phyloP scores from a whole-genome alignment of 2,329 filamentous ascomycete species.

The Phaeomoniella chlamydospora region DNA sequence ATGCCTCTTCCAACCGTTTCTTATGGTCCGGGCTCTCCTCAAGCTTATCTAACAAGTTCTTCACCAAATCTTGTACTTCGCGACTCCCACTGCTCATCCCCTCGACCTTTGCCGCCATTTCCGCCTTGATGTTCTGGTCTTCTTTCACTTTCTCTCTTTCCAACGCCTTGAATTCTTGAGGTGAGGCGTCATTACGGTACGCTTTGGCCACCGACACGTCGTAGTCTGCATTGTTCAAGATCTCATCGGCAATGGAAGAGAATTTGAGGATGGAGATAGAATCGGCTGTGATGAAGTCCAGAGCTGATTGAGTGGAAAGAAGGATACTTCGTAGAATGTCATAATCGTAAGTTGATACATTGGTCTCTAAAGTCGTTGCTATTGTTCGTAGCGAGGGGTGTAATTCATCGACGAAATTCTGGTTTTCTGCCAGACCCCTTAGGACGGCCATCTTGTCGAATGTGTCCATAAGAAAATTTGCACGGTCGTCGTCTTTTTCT shows the following conservation, averaged over 20 bases:
- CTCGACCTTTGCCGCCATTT: slow-evolving; percentile 24
- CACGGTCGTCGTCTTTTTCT: slow-evolving; percentile 31
- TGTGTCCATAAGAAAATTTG: slow-evolving; percentile 33
- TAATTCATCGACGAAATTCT: slow-evolving; percentile 34
- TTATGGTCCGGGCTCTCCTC: slow-evolving; percentile 27
- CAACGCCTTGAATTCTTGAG: slow-evolving; percentile 25
- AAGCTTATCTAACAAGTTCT: slow-evolving; percentile 21
- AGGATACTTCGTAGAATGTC: slow-evolving; percentile 14
- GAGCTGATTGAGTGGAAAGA: slow-evolving; percentile 19
- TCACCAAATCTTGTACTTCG: slow-evolving; percentile 20
- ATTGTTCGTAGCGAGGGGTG: slow-evolving; percentile 1
- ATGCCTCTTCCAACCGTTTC: slow-evolving; percentile 30
- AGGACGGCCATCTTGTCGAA: slow-evolving; percentile 35
- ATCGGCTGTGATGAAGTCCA: slow-evolving; percentile 24
- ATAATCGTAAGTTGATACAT: slow-evolving; percentile 7
- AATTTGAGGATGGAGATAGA: slow-evolving; percentile 30
- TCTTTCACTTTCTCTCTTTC: slow-evolving; percentile 33
- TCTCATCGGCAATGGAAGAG: slow-evolving; percentile 33
- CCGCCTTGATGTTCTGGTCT: slow-evolving; percentile 28
- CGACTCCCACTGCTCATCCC: slow-evolving; percentile 24
- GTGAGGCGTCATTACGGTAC: slow-evolving; percentile 26
- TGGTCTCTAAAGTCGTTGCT: slow-evolving; percentile 10
- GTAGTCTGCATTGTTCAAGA: slow-evolving; percentile 36
- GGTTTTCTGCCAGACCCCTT: slow-evolving; percentile 35
- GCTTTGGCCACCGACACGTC: slow-evolving; percentile 40